Conservation (phyloP, 2,329 filamentous ascomycete genomes). For the Ophioceras dolichostomum region DNA sequence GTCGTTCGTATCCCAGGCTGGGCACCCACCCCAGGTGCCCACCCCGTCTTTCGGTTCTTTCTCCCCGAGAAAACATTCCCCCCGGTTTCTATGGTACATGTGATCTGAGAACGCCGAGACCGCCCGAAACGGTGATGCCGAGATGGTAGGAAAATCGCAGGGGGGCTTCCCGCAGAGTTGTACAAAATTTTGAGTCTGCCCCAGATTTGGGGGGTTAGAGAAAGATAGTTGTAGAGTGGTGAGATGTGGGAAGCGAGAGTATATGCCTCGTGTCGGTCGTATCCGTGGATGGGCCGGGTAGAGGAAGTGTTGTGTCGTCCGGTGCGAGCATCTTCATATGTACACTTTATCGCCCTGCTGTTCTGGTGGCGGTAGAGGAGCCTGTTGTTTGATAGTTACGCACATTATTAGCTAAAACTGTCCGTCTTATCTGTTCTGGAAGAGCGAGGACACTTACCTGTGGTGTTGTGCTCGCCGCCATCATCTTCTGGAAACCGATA, state of each 20-base stretch:
- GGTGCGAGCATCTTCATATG: background rate
- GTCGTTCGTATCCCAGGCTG: background rate
- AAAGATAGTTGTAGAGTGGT: conserved; percentile 2
- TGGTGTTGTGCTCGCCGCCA: conserved; percentile 77
- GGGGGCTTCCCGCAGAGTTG: background rate
- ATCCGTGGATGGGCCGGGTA: no score
- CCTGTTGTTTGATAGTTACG: background rate
- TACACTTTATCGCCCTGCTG: background rate
- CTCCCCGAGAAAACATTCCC: background rate
- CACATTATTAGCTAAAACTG: no score
- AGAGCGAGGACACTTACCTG: conserved; percentile 41
- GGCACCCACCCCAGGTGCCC: background rate
- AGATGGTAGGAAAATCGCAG: background rate
- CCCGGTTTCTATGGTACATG: background rate
- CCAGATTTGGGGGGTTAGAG: no score
- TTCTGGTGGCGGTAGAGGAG: conserved; percentile 4
- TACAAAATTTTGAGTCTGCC: no score
- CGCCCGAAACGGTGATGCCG: background rate
- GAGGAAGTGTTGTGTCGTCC: no score
- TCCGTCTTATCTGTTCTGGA: no score
- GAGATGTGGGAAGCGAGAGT: conserved; percentile 4
- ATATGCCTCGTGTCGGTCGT: no score
- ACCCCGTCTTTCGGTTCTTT: no score
- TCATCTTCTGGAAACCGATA: conserved; percentile 90
- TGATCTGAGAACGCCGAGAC: background rate